phyloP scores from a whole-genome alignment of 2,329 filamentous ascomycete species.

The Chaetomium sp. region DNA sequence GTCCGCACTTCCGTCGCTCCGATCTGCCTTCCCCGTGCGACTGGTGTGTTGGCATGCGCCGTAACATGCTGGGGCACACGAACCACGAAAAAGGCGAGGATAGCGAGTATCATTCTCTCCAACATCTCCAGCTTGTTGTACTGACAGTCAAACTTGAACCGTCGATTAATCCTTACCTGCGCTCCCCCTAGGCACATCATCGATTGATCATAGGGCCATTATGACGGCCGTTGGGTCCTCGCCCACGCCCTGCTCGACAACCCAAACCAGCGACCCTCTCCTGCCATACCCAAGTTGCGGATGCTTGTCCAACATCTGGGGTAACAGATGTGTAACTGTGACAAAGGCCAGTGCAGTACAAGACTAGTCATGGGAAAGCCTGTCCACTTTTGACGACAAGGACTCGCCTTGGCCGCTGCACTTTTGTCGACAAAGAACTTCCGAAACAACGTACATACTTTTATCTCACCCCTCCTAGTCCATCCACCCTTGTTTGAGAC shows the following conservation, averaged over 20 bases:
- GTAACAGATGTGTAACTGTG: background rate
- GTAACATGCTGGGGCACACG: background rate
- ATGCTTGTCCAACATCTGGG: background rate
- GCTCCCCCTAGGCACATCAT: too few relatives aligned
- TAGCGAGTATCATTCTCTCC: background rate
- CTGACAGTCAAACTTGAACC: too few relatives aligned
- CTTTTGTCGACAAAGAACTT: background rate
- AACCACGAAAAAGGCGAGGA: background rate
- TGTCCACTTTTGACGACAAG: background rate
- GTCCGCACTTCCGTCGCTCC: background rate
- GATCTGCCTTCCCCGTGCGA: background rate
- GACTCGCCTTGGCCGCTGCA: background rate
- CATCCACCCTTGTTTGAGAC: too few relatives aligned
- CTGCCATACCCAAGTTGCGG: too few relatives aligned
- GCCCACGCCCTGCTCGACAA: too few relatives aligned
- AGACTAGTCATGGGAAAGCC: background rate
- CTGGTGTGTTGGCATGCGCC: background rate
- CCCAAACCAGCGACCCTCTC: too few relatives aligned
- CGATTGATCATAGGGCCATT: too few relatives aligned
- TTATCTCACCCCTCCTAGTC: too few relatives aligned
- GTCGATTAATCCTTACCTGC: too few relatives aligned
- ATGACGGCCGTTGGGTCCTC: too few relatives aligned
- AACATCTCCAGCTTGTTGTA: too few relatives aligned
- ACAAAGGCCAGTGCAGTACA: background rate
- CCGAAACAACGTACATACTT: background rate